These are phyloP conservation scores for Floccularia luteovirens DNA, from an alignment of 768 basidiomycete species.

Conservation along the genomic window DNA sequence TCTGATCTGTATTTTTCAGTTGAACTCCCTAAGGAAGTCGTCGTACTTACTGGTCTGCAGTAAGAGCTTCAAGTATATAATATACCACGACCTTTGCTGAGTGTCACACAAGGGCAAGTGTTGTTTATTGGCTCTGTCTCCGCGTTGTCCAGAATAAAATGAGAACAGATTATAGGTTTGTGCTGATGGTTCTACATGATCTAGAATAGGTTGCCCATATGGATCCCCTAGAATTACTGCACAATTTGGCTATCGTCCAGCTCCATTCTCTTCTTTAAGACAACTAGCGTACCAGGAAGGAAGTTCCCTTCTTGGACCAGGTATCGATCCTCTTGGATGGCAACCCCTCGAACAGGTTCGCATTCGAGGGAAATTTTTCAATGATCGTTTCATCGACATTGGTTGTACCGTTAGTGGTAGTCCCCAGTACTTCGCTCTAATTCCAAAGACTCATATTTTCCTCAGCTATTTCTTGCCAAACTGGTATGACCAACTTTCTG, in stretches of 20 bases:
- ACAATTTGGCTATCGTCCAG: constrained; percentile 23
- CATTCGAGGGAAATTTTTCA: constrained; percentile 21
- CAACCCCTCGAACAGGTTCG: constrained; percentile 15
- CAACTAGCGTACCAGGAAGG: constrained; percentile 27
- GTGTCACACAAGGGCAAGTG: constrained; percentile 24
- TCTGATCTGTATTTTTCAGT: constrained; percentile 30
- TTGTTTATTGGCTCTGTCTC: constrained; percentile 26
- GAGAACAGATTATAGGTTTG: constrained; percentile 25
- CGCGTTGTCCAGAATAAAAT: constrained; percentile 23
- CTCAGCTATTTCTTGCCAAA: constrained; percentile 29
- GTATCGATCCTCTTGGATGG: constrained; percentile 33
- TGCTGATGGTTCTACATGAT: background rate
- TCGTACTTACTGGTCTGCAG: constrained; percentile 10
- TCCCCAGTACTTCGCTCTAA: constrained; percentile 1
- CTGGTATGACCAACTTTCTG: constrained; percentile 19
- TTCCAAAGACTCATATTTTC: constrained; percentile 2
- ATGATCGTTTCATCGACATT: constrained; percentile 17
- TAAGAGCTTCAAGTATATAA: constrained; percentile 10
- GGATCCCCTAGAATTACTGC: constrained; percentile 20
- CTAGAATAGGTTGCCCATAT: background rate
- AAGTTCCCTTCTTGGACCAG: constrained; percentile 24
- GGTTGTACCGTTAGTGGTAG: constrained; percentile 22
- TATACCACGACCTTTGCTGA: constrained; percentile 28
- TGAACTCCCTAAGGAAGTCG: constrained; percentile 29
- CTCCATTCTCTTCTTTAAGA: constrained; percentile 20